These are phyloP conservation scores for Diaporthe batatas DNA, from an alignment of 2,329 filamentous ascomycete genomes.

Conservation along the genomic window DNA sequence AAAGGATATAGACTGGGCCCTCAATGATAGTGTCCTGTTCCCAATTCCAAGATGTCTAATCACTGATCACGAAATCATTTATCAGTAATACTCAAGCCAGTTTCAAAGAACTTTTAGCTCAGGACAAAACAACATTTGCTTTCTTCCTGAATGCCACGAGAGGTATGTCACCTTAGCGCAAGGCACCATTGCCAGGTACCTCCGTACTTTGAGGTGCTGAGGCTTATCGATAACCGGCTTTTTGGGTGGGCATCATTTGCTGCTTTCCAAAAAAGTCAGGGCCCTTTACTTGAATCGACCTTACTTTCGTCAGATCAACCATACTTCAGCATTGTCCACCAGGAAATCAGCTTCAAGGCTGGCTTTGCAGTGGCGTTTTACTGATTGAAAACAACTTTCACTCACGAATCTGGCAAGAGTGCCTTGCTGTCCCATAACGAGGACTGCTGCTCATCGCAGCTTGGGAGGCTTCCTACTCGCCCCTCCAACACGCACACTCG, in stretches of 20 bases:
- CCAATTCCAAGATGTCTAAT: too few relatives aligned
- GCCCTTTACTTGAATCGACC: conserved; percentile 2
- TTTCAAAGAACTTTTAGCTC: neutral
- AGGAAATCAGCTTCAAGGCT: conserved; percentile 18
- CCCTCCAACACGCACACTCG: neutral
- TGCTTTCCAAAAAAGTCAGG: conserved; percentile 32
- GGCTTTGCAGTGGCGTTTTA: neutral
- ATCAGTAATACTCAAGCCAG: too few relatives aligned
- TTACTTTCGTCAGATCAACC: neutral
- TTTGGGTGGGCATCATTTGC: conserved; percentile 26
- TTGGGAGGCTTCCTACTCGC: neutral
- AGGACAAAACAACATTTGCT: neutral
- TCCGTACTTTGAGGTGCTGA: neutral
- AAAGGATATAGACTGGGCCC: neutral
- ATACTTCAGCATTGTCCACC: neutral
- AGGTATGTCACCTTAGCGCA: neutral
- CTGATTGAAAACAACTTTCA: neutral
- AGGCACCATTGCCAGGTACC: neutral
- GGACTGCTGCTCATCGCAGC: conserved; percentile 14
- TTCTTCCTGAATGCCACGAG: too few relatives aligned
- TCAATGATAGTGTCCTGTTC: neutral
- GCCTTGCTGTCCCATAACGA: conserved; percentile 16
- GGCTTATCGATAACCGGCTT: conserved; percentile 38
- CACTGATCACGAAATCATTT: too few relatives aligned
- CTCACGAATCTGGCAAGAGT: neutral